phyloP scores from a whole-genome alignment of 2,329 filamentous ascomycete species.

The Neonectria sp. region DNA sequence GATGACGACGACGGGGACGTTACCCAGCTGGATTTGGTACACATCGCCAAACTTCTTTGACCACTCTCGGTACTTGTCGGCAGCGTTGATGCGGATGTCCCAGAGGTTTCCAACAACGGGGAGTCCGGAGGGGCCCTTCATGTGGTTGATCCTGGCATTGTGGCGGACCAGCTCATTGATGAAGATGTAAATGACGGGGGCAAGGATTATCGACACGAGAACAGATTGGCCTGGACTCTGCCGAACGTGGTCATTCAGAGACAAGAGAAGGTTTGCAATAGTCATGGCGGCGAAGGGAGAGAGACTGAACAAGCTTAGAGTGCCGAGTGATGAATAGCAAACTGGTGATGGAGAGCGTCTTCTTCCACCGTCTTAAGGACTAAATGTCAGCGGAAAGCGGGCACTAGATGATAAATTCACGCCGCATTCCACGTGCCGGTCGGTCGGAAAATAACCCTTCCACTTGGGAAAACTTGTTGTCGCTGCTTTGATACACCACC shows the following conservation, averaged over 20 bases:
- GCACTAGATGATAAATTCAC: not conserved
- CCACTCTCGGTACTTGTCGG: constrained; percentile 71
- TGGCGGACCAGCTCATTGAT: constrained; percentile 64
- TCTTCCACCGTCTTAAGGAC: not conserved
- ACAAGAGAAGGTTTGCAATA: constrained; percentile 42
- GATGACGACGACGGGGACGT: constrained; percentile 69
- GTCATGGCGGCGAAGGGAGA: constrained; percentile 41
- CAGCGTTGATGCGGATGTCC: constrained; percentile 69
- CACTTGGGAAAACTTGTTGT: not conserved
- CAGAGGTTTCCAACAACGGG: constrained; percentile 70
- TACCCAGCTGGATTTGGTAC: constrained; percentile 72
- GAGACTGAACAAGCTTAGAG: not conserved
- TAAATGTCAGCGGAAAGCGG: not conserved
- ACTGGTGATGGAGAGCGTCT: not conserved
- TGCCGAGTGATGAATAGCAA: not conserved
- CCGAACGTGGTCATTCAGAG: constrained; percentile 36
- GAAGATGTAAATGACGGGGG: constrained; percentile 61
- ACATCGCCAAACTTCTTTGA: constrained; percentile 63
- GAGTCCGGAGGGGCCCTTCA: constrained; percentile 65
- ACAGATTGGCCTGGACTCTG: constrained; percentile 44
- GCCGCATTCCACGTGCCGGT: not conserved
- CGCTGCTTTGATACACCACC: not conserved
- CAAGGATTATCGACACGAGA: constrained; percentile 40
- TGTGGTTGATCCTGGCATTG: constrained; percentile 59
- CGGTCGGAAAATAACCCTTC: not conserved